Evolutionary conservation across 1,284 basidiomycete genomes (phyloP).

Genomic region (Omphalotus olearius): DNA sequence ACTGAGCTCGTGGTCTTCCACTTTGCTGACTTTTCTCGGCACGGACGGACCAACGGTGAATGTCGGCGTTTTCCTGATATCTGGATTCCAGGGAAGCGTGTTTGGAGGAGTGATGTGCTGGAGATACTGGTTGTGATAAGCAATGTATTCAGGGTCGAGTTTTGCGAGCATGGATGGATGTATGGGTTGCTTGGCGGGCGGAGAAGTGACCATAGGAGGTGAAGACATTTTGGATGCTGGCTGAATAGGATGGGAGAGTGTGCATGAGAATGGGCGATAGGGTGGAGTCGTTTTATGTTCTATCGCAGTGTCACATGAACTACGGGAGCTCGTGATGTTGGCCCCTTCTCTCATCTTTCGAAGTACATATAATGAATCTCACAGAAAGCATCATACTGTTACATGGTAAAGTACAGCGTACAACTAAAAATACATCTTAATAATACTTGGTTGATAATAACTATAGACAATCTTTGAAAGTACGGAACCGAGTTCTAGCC

Average conservation of each 20-base stretch:
- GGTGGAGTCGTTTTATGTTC: too few species aligned
- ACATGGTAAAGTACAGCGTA: too few species aligned
- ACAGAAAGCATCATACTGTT: too few species aligned
- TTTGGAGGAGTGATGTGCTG: constrained; percentile 44
- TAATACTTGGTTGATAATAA: too few species aligned
- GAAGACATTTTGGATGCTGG: constrained; percentile 82
- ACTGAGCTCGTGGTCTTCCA: constrained; percentile 31
- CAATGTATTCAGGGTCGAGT: constrained; percentile 60
- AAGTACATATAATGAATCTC: too few species aligned
- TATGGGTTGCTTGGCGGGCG: constrained; percentile 63
- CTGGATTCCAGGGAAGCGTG: constrained; percentile 54
- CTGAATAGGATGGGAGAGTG: constrained; percentile 82
- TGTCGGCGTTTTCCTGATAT: constrained; percentile 45
- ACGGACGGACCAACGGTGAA: constrained; percentile 49
- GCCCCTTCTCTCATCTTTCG: too few species aligned
- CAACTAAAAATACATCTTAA: too few species aligned
- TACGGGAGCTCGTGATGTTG: too few species aligned
- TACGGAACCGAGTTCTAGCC: too few species aligned
- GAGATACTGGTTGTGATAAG: constrained; percentile 52
- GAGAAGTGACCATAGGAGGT: constrained; percentile 79
- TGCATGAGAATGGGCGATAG: constrained; percentile 22
- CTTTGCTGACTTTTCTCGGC: constrained; percentile 48
- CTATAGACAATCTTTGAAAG: too few species aligned
- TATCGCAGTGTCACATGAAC: too few species aligned
- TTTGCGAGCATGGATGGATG: constrained; percentile 51